A percentile compares a stretch with the other conserved stretches of the same genome.
phyloP scores from a whole-genome alignment of 2,329 filamentous ascomycete genomes.

The Exophiala oligosperma region DNA sequence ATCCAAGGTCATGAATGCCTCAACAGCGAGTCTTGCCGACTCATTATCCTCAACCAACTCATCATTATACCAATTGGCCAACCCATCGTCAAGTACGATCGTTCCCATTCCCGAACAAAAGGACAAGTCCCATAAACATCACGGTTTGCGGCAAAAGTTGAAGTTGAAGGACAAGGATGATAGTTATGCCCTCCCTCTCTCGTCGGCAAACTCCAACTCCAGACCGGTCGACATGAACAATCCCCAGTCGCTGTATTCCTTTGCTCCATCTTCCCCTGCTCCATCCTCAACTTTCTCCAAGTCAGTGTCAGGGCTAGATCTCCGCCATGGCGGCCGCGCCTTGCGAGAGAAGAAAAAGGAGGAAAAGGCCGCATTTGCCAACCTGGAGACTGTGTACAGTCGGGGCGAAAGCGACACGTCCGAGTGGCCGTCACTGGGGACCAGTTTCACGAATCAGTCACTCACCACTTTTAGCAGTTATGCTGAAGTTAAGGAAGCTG shows the following conservation, averaged over 20 bases:
- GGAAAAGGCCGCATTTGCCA: conserved; percentile 52
- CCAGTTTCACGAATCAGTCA: conserved; percentile 24
- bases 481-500: conserved; percentile 27
- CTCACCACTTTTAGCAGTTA: conserved; percentile 25
- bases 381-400: conserved; percentile 32
- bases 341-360: conserved; percentile 79
- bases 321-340: conserved; percentile 74
- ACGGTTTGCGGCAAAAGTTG: conserved; percentile 65
- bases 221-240: conserved; percentile 63
- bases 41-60: conserved; percentile 52
- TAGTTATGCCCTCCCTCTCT: conserved; percentile 57
- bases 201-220: conserved; percentile 66
- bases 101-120: conserved; percentile 41
- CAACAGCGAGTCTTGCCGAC: conserved; percentile 61
- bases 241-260: conserved; percentile 65
- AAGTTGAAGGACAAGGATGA: conserved; percentile 65
- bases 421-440: conserved; percentile 29
- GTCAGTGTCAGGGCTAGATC: conserved; percentile 76
- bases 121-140: conserved; percentile 56
- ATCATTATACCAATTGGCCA: conserved; percentile 62
- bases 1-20: conserved; percentile 59
- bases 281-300: conserved; percentile 69
- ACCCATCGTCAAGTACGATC: conserved; percentile 58
- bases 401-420: conserved; percentile 29
- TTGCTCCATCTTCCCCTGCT: conserved; percentile 63